Percentiles rank a stretch among this genome's conserved stretches.
phyloP scores from a whole-genome alignment of 495 filamentous ascomycete species.

The Apodospora peruviana region DNA sequence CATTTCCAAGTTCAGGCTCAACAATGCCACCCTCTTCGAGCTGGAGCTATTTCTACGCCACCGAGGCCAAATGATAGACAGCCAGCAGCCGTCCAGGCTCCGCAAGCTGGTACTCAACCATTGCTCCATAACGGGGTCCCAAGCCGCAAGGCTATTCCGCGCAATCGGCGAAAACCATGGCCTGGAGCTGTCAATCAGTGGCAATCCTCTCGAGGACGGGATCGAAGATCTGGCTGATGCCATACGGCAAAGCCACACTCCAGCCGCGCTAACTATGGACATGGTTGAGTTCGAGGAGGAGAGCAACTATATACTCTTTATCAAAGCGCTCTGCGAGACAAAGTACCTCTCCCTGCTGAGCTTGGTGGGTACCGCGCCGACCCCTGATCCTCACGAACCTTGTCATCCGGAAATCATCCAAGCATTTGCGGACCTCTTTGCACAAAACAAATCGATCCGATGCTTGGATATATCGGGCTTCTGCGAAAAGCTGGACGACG shows the following conservation, averaged over 20 bases:
- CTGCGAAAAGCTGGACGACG: conserved; percentile 79
- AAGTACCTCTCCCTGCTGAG: conserved; percentile 73
- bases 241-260: conserved; percentile 58
- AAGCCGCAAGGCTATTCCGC: conserved; percentile 72
- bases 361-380: conserved; percentile 81
- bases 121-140: conserved; percentile 70
- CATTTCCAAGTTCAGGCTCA: conserved; percentile 60
- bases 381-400: conserved; percentile 54
- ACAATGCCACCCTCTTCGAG: conserved; percentile 50
- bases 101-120: conserved; percentile 68
- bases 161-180: conserved; percentile 63
- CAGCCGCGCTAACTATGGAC: conserved; percentile 69
- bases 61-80: conserved; percentile 52
- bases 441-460: conserved; percentile 68
- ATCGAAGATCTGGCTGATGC: conserved; percentile 61
- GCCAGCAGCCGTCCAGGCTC: conserved; percentile 58
- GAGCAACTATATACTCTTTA: conserved; percentile 64
- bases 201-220: conserved; percentile 75
- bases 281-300: conserved; percentile 82
- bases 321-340: conserved; percentile 67
- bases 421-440: conserved; percentile 69
- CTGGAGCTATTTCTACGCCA: conserved; percentile 35
- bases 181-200: conserved; percentile 72
- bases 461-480: conserved; percentile 87
- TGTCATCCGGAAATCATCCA: conserved; percentile 63